Evolutionary conservation across 2,329 filamentous ascomycete species (phyloP), one percentile per base, ranked within the genome.

Genomic region (Paramyrothecium sp.): DNA sequence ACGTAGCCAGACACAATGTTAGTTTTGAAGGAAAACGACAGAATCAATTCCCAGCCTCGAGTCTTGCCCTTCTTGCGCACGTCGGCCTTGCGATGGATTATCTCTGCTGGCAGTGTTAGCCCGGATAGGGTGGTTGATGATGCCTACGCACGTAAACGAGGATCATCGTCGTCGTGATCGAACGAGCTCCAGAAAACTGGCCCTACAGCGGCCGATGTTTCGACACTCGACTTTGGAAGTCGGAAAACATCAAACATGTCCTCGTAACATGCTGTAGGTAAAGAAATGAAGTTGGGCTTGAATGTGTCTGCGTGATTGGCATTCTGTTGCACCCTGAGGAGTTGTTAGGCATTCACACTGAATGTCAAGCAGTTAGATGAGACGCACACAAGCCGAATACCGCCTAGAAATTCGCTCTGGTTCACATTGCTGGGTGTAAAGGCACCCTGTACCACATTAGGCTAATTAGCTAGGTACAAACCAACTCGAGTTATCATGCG

Each of bases 11-110:
- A 82, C 1, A 84, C 87, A 60, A 86, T 78, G 60, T 74, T 73
- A 2, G 78, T 81, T 13, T 70, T 73, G 71, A 87, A 81, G 49
- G 77, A 79, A 69, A 88, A 77, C 3, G 83, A 85, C 30, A 88
- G 78, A 75, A 85, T 84, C 55, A 87, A 75, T 71, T 88, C 85
- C 83, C 84, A 88, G 49, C 85, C 85, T 56, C 85, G 81, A n/a
- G 85, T 87, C 65, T 77, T 78, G 60, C 83, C 84, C 72, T 84
- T 86, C 67, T 88, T 87, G 53, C 82, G 81, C 26, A 87, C 85
- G 65, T 88, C 85, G 16, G 82, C 86, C 69, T 88, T 88, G 62
- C 85, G 81, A 65, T 84, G 85, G 58, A 88, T 79, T 63, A 88
- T 82, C 64, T 88, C 81, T 83, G 57, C 11, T 13, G 17, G 16